Conservation (phyloP, 441 rosid genomes). For the Euphorbia schlechtendalii region DNA sequence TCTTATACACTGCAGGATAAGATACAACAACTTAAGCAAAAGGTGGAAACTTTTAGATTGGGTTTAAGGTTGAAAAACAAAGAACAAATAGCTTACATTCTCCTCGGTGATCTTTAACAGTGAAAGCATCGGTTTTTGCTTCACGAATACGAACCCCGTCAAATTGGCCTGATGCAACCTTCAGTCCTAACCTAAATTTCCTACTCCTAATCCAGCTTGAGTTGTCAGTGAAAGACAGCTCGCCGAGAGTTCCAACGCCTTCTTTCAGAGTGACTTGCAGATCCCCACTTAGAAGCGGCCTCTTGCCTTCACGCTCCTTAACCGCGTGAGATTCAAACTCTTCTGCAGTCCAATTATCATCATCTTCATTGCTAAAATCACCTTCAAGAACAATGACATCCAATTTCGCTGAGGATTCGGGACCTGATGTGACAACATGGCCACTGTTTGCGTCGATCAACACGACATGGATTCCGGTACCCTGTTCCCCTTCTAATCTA, state of each 20-base stretch:
- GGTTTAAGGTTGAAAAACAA: not conserved
- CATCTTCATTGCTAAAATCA: constrained; percentile 76
- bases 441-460: constrained; percentile 50
- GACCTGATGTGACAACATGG: constrained; percentile 56
- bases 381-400: constrained; percentile 84
- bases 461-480: constrained; percentile 65
- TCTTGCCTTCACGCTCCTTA: constrained; percentile 83
- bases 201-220: constrained; percentile 93
- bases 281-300: constrained; percentile 79
- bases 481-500: constrained; percentile 88
- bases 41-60: not conserved
- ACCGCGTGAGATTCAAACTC: constrained; percentile 74
- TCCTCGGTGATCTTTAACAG: constrained; percentile 89
- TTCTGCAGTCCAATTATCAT: constrained; percentile 66
- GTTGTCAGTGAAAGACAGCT: constrained; percentile 75
- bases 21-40: not conserved
- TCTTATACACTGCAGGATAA: constrained; percentile 65
- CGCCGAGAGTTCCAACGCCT: constrained; percentile 86
- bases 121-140: constrained; percentile 87
- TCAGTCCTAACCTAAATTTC: constrained; percentile 78
- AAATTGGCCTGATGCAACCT: constrained; percentile 58
- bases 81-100: constrained; percentile 48
- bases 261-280: constrained; percentile 71
- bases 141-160: constrained; percentile 71
- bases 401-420: constrained; percentile 63